A percentile compares a stretch with the other conserved stretches of the same genome.
Conservation (phyloP, 768 basidiomycete genomes). For the Imleria badia region DNA sequence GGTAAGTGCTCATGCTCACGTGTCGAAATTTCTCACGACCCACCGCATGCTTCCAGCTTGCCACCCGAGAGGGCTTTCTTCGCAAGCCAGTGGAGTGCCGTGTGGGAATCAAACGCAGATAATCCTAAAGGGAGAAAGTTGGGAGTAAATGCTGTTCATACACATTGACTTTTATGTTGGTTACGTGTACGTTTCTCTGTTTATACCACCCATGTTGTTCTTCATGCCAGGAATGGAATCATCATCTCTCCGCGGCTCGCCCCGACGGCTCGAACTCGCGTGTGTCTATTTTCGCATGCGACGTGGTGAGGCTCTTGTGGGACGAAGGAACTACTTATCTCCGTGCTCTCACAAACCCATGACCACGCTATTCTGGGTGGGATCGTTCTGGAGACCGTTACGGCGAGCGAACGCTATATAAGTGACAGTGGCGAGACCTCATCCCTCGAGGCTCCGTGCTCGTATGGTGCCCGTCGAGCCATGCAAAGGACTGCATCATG, state of each 20-base stretch:
- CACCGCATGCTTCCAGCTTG: slow-evolving; percentile 43
- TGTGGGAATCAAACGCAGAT: slow-evolving; percentile 71
- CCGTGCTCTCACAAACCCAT: slow-evolving; percentile 10
- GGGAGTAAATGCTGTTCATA: background rate
- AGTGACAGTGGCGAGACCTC: background rate
- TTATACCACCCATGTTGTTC: background rate
- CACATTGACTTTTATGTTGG: background rate
- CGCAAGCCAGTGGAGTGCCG: slow-evolving; percentile 75
- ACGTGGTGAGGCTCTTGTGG: background rate
- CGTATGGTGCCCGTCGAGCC: slow-evolving; percentile 3
- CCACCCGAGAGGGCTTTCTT: slow-evolving; percentile 83
- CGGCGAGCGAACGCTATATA: slow-evolving; percentile 5
- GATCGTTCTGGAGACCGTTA: background rate
- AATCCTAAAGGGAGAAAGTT: slow-evolving; percentile 23
- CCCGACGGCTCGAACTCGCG: background rate
- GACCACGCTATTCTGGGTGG: slow-evolving; percentile 1
- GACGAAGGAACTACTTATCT: background rate
- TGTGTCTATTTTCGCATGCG: slow-evolving; percentile 19
- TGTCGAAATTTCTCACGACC: slow-evolving; percentile 3
- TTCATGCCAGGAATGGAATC: background rate
- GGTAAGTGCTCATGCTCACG: slow-evolving; percentile 38
- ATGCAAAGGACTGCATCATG: slow-evolving; percentile 19
- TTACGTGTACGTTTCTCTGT: slow-evolving; percentile 1
- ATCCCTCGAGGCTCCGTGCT: slow-evolving; percentile 14
- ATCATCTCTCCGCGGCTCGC: background rate